Evolutionary conservation across 2,329 filamentous ascomycete genomes (phyloP).

Genomic region (Phialophora tarda): DNA sequence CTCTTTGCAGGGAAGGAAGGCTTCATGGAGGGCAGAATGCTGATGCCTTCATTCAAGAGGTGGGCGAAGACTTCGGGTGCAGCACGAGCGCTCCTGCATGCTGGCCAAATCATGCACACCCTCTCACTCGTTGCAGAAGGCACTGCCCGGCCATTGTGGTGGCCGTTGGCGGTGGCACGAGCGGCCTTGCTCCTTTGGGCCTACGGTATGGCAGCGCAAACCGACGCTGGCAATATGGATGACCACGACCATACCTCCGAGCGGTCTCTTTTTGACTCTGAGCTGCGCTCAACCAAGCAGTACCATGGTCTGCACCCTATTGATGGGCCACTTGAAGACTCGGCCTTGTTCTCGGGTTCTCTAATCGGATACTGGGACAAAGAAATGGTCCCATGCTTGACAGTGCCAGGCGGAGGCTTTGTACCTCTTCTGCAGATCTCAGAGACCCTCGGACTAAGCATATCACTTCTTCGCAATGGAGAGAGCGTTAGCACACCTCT

Average conservation of each 20-base stretch:
- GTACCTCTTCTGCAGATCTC: background rate
- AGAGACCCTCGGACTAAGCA: background rate
- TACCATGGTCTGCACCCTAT: background rate
- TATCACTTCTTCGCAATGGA: conserved; percentile 6
- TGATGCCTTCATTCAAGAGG: conserved; percentile 11
- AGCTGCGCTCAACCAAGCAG: background rate
- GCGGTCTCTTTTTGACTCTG: background rate
- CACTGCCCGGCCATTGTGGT: conserved; percentile 4
- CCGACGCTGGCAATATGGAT: background rate
- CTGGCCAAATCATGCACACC: background rate
- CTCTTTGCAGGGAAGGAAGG: conserved; percentile 13
- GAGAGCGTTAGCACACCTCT: conserved; percentile 12
- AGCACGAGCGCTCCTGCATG: conserved; percentile 12
- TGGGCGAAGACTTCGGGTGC: conserved; percentile 11
- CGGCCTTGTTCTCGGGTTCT: background rate
- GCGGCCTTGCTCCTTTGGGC: conserved; percentile 11
- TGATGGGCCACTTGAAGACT: background rate
- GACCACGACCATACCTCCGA: background rate
- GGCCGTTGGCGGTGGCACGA: conserved; percentile 10
- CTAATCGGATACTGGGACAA: background rate
- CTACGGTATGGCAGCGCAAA: conserved; percentile 3
- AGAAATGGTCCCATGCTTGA: background rate
- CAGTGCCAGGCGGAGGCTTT: background rate
- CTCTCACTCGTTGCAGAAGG: background rate
- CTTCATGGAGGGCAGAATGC: conserved; percentile 11